Conservation (phyloP, 2,329 filamentous ascomycete genomes). For the Nigrograna mackinnonii region DNA sequence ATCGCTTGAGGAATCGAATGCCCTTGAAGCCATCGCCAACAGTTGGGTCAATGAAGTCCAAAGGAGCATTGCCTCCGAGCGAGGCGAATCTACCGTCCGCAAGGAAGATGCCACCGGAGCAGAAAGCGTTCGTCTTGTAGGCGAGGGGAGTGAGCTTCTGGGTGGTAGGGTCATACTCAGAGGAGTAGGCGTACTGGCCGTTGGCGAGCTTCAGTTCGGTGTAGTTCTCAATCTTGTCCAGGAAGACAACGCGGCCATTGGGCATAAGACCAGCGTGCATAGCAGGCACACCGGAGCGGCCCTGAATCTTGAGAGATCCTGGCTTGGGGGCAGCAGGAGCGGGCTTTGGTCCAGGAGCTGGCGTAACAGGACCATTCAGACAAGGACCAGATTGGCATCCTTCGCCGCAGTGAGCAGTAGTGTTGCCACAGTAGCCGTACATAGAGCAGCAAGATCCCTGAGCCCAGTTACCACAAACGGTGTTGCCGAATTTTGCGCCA, state of each 20-base stretch:
- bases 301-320: conserved; percentile 54
- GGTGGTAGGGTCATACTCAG: conserved; percentile 60
- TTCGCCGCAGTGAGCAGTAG: conserved; percentile 56
- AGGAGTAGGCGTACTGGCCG: conserved; percentile 62
- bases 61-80: conserved; percentile 61
- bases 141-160: conserved; percentile 51
- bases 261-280: conserved; percentile 66
- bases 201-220: conserved; percentile 59
- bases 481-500: conserved; percentile 53
- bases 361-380: conserved; percentile 39
- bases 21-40: conserved; percentile 62
- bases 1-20: conserved; percentile 59
- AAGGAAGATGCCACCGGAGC: conserved; percentile 62
- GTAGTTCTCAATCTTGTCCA: conserved; percentile 68
- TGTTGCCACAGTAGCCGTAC: conserved; percentile 60
- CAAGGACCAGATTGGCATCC: conserved; percentile 61
- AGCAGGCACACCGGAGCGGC: conserved; percentile 62
- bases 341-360: conserved; percentile 48
- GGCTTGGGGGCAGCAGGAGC: conserved; percentile 51
- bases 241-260: conserved; percentile 62
- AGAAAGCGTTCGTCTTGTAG: conserved; percentile 65
- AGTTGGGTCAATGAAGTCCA: conserved; percentile 59
- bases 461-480: conserved; percentile 57
- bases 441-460: conserved; percentile 60
- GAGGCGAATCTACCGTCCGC: conserved; percentile 59